phyloP scores from a whole-genome alignment of 495 filamentous ascomycete genomes.

The Hypoxylon intermedium region DNA sequence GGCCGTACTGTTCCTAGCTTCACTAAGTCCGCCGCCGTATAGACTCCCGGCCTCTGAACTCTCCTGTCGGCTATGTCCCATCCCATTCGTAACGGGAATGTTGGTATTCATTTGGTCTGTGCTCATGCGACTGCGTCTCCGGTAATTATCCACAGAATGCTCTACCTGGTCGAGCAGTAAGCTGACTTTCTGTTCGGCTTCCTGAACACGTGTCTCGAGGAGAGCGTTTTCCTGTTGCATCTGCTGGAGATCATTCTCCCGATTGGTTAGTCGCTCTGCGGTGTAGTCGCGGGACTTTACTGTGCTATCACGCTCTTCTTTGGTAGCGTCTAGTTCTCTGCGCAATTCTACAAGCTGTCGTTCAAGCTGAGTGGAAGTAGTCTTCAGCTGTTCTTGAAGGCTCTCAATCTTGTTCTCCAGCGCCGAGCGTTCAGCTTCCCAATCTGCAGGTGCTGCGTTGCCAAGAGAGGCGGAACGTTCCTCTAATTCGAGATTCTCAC shows the following conservation, averaged over 20 bases:
- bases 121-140: conserved; percentile 65
- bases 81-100: conserved; percentile 41
- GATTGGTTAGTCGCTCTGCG: conserved; percentile 64
- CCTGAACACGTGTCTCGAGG: conserved; percentile 80
- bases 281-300: conserved; percentile 62
- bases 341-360: conserved; percentile 70
- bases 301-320: conserved; percentile 72
- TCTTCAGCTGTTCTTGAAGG: conserved; percentile 70
- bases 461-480: conserved; percentile 53
- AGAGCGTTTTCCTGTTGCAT: conserved; percentile 80
- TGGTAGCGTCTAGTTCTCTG: conserved; percentile 66
- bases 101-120: conserved; percentile 36
- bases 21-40: conserved; percentile 48
- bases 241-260: conserved; percentile 74
- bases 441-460: conserved; percentile 61
- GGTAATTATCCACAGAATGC: conserved; percentile 90
- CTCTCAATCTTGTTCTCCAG: conserved; percentile 71
- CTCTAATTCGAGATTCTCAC: conserved; percentile 70
- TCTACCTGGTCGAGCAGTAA: conserved; percentile 94
- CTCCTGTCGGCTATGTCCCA: conserved; percentile 64
- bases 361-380: conserved; percentile 72
- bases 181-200: conserved; percentile 91
- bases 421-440: conserved; percentile 76
- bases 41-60: conserved; percentile 62
- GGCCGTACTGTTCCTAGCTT: conserved; percentile 79